Evolutionary conservation across 495 filamentous ascomycete genomes (phyloP).

Genomic region (Aspergillus haitiensis): DNA sequence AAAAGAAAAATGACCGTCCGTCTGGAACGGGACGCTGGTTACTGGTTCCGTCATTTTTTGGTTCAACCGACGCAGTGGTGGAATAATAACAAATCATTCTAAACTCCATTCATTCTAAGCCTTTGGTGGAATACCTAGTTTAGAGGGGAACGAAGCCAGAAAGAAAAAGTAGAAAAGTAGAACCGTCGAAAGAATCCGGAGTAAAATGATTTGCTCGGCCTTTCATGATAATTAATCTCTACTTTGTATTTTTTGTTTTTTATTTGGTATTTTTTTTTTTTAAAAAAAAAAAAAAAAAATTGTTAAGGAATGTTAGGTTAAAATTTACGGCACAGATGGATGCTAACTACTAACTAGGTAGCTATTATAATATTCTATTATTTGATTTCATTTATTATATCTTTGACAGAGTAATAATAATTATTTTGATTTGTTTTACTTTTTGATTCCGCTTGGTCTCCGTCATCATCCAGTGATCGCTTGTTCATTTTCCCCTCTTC

Average conservation of each 20-base stretch:
- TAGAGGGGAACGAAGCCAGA: neutral
- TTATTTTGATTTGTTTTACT: slow-evolving; percentile 6
- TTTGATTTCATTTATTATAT: slow-evolving; percentile 14
- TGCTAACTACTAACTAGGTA: neutral
- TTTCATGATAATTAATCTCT: no score
- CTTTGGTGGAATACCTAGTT: no score
- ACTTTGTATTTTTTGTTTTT: no score
- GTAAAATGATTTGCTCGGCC: neutral
- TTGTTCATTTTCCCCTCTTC: neutral
- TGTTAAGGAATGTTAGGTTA: neutral
- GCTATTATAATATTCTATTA: slow-evolving; percentile 2
- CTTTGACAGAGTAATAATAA: neutral
- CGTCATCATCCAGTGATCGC: neutral
- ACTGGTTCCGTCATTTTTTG: slow-evolving; percentile 11
- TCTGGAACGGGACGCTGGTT: slow-evolving; percentile 10
- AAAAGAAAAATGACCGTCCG: slow-evolving; percentile 9
- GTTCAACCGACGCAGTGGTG: neutral
- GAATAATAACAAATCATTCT: slow-evolving; percentile 6
- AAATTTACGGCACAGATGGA: neutral
- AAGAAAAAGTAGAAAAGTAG: no score
- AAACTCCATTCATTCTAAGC: slow-evolving; percentile 4
- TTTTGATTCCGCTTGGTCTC: slow-evolving; percentile 9
- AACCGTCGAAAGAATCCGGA: neutral
- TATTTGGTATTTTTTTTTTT: neutral
- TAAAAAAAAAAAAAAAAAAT: neutral